phyloP scores from a whole-genome alignment of 2,329 filamentous ascomycete genomes.

The Colletotrichum sp. region DNA sequence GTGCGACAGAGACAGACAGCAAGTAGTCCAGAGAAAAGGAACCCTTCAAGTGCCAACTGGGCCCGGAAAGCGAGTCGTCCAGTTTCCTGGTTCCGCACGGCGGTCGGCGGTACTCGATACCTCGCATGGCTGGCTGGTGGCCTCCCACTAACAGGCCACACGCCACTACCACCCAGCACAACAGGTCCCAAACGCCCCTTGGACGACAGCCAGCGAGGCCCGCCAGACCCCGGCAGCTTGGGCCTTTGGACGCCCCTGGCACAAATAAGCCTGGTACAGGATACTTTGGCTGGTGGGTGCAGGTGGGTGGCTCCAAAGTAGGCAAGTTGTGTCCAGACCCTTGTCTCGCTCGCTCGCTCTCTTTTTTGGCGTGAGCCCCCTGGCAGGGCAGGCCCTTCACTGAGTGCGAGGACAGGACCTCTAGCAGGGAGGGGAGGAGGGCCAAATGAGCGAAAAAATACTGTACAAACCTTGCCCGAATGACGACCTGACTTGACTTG shows the following conservation, averaged over 20 bases:
- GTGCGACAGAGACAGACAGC: conserved; percentile 11
- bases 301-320: not conserved
- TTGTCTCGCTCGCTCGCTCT: not conserved
- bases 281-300: not conserved
- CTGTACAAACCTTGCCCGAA: not conserved
- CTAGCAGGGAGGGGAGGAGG: not conserved
- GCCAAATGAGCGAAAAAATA: not conserved
- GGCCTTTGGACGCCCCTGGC: not conserved
- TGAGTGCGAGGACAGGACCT: not conserved
- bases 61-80: not conserved
- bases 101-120: not conserved
- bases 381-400: not conserved
- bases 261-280: not conserved
- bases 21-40: not conserved
- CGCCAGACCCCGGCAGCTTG: not conserved
- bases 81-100: not conserved
- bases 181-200: not conserved
- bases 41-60: not conserved
- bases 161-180: not conserved
- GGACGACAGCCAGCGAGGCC: not conserved
- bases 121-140: not conserved
- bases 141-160: not conserved
- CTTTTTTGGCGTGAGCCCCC: not conserved
- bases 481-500: not conserved
- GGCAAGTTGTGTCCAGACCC: not conserved